A percentile compares a stretch with the other conserved stretches of the same genome.
These are phyloP conservation scores for Lepiota brunneoincarnata DNA, from an alignment of 768 basidiomycete genomes.

Conservation along the genomic window DNA sequence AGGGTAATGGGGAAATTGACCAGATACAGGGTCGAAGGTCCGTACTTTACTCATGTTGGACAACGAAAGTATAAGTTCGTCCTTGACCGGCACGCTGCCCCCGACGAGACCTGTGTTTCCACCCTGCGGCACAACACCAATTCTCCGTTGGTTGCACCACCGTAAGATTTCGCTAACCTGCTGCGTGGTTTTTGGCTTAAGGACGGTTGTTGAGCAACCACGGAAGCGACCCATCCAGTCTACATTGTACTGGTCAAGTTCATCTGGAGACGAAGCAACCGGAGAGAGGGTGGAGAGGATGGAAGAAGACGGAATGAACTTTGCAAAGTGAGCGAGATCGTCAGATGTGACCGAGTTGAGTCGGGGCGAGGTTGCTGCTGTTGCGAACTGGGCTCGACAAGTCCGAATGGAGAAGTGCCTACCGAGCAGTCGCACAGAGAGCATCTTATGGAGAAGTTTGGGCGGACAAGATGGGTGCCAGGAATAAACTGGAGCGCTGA, in stretches of 20 bases:
- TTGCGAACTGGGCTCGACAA: conserved; percentile 20
- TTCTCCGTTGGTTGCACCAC: conserved; percentile 77
- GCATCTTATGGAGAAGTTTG: neutral
- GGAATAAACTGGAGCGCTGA: no score
- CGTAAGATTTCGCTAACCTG: conserved; percentile 88
- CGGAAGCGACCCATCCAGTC: conserved; percentile 98
- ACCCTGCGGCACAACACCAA: conserved; percentile 95
- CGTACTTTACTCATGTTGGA: conserved; percentile 80
- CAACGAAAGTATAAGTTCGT: conserved; percentile 86
- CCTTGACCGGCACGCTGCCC: conserved; percentile 83
- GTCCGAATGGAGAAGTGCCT: conserved; percentile 14
- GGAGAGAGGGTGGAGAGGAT: conserved; percentile 61
- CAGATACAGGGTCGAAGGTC: conserved; percentile 81
- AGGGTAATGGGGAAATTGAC: conserved; percentile 34
- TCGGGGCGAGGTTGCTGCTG: conserved; percentile 21
- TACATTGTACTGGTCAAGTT: conserved; percentile 76
- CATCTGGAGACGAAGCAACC: conserved; percentile 36
- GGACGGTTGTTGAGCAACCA: conserved; percentile 79
- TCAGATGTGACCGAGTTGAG: conserved; percentile 50
- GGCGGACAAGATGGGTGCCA: neutral
- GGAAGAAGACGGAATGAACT: conserved; percentile 57
- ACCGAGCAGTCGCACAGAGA: conserved; percentile 19
- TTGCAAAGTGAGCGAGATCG: conserved; percentile 68
- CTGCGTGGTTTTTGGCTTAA: conserved; percentile 84
- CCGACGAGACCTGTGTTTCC: conserved; percentile 99